phyloP scores from a whole-genome alignment of 1,284 basidiomycete species.

The Cryptococcus sp. region DNA sequence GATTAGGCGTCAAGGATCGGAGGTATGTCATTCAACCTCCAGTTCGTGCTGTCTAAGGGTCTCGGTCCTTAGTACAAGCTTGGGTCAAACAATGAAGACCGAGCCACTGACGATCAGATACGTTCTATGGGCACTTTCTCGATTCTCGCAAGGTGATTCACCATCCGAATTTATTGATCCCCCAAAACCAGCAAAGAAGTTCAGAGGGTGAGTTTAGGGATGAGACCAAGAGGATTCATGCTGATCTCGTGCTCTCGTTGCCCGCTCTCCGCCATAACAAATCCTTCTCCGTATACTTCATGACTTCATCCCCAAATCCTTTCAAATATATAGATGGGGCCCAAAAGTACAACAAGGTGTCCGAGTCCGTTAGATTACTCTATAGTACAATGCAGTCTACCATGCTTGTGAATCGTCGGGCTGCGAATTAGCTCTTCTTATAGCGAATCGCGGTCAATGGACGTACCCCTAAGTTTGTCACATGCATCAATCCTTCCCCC shows the following conservation, averaged over 20 bases:
- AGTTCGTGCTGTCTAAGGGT: background rate
- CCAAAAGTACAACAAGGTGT: slow-evolving; percentile 22
- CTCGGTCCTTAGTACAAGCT: background rate
- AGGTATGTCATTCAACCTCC: slow-evolving; percentile 25
- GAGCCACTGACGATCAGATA: background rate
- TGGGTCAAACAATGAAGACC: background rate
- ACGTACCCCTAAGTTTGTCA: too few relatives aligned
- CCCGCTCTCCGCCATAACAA: too few relatives aligned
- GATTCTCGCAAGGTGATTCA: slow-evolving; percentile 32
- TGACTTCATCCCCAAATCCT: background rate
- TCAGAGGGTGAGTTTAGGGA: slow-evolving; percentile 36
- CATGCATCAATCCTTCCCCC: background rate
- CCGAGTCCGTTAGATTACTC: slow-evolving; percentile 6
- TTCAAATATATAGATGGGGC: slow-evolving; percentile 15
- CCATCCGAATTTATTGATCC: slow-evolving; percentile 29
- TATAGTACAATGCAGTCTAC: too few relatives aligned
- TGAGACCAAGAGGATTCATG: background rate
- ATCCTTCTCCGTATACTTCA: background rate
- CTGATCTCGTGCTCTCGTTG: too few relatives aligned
- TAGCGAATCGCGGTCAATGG: too few relatives aligned
- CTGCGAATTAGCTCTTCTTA: too few relatives aligned
- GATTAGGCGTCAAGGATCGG: slow-evolving; percentile 33
- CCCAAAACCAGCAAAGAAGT: slow-evolving; percentile 36
- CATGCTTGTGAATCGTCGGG: too few relatives aligned
- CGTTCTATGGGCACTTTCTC: slow-evolving; percentile 35